Base-by-base conservation (phyloP, 139 green algal species). In the Tetradesmus lagerheimii region DNA sequence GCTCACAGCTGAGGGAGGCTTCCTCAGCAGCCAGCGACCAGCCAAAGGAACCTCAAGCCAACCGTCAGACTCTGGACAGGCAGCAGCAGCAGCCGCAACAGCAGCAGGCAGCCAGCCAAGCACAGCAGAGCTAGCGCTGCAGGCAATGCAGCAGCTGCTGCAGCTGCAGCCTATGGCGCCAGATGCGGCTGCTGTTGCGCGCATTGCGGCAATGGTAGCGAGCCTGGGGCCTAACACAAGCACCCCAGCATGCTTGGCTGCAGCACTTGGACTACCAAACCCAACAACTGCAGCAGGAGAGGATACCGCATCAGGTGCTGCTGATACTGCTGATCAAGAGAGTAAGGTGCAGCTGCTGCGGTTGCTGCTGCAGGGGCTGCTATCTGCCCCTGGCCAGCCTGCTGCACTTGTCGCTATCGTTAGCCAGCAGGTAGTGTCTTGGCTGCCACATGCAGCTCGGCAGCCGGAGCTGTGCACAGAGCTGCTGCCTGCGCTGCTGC, bases 401-500 rank as follows among this genome's bases (percentile, higher is more conserved):
- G 31, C 57, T 5, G 47, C n/a, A 3, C 31, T 89, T 4, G 34
- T 86, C 57, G 87, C 87, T 2, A n/a, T 14, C 35, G 25, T 64
- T 0, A 27, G n/a, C 1, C 57, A 66, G 79, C 87, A 86, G 76
- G 76, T 80, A 74, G 37, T 85, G 35, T 38, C 53, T 12, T 86
- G 86, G 76, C 50, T 78, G 45, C 31, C 25, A 5, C 47, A 64
- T 11, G 31, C 45, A 50, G 27, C 76, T 8, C 12, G 3, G 8
- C 47, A 80, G 35, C 57, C 34, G 37, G 29, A 82, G 75, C 87
- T 80, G 27, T 31, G 85, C 18, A 5, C 6, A 12, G 29, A 82
- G 39, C 78, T 91, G 57, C 77, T 87, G 37, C 76, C 53, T 43
- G 87, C 78, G 29, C 50, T 86, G 77, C 87, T 91, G 53, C 37